Percentiles rank a stretch among this genome's conserved stretches.
Evolutionary conservation across 2,329 filamentous ascomycete genomes (phyloP).

Genomic region (Penicillium sp.): DNA sequence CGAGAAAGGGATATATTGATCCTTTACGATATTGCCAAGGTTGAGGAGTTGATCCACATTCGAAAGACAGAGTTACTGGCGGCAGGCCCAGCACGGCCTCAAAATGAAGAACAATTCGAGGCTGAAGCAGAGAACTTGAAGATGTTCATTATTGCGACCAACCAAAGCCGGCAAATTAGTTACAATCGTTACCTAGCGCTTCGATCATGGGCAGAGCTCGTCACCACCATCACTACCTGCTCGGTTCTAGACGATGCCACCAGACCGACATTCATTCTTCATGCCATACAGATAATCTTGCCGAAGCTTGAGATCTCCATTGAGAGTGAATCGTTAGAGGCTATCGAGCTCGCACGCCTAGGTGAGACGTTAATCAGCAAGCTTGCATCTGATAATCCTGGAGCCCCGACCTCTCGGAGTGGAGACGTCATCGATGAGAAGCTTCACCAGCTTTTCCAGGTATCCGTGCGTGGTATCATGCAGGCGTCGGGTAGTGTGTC

Average conservation of each 20-base stretch:
- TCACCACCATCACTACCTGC: conserved; percentile 79
- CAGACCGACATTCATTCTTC: conserved; percentile 77
- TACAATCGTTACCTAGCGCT: conserved; percentile 66
- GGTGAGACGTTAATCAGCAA: conserved; percentile 63
- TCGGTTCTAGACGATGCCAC: conserved; percentile 75
- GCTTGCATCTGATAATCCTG: conserved; percentile 40
- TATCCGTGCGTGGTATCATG: conserved; percentile 77
- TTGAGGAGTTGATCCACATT: conserved; percentile 70
- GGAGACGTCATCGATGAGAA: conserved; percentile 83
- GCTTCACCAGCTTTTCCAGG: conserved; percentile 86
- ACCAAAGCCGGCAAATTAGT: conserved; percentile 41
- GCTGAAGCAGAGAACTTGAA: conserved; percentile 43
- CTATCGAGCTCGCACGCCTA: conserved; percentile 75
- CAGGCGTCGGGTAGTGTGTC: conserved; percentile 70
- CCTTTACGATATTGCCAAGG: conserved; percentile 69
- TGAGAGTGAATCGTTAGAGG: conserved; percentile 67
- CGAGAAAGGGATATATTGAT: conserved; percentile 53
- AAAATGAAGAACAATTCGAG: conserved; percentile 45
- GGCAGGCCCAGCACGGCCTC: conserved; percentile 48
- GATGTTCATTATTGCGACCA: conserved; percentile 43
- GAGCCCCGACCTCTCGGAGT: conserved; percentile 47
- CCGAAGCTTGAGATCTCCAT: conserved; percentile 82
- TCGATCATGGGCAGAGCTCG: conserved; percentile 79
- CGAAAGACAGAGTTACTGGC: conserved; percentile 43
- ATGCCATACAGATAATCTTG: conserved; percentile 82